Conservation (phyloP, 768 basidiomycete species). For the Candolleomyces efflorescens region DNA sequence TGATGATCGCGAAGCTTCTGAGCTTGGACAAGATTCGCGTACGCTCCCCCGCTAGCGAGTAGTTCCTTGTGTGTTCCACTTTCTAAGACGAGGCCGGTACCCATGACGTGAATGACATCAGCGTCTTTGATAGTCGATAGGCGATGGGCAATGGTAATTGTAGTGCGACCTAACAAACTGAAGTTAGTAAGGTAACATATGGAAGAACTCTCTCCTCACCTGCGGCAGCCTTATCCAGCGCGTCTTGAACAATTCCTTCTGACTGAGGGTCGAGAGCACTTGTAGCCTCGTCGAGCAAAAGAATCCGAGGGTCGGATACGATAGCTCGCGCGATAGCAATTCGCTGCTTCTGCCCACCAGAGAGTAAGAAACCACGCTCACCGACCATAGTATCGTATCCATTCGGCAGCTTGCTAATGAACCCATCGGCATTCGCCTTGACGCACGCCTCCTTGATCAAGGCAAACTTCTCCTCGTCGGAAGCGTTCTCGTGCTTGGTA, state of each 20-base stretch:
- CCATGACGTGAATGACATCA: slow-evolving; percentile 75
- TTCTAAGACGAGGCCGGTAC: slow-evolving; percentile 69
- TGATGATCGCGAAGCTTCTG: slow-evolving; percentile 34
- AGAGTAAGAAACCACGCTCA: slow-evolving; percentile 31
- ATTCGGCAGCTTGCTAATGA: slow-evolving; percentile 63
- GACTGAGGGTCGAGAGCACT: slow-evolving; percentile 76
- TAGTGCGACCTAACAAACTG: slow-evolving; percentile 44
- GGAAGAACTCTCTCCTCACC: no score
- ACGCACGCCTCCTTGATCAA: slow-evolving; percentile 55
- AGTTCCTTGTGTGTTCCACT: slow-evolving; percentile 67
- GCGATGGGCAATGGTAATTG: slow-evolving; percentile 67
- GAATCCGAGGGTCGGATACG: slow-evolving; percentile 71
- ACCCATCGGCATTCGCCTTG: slow-evolving; percentile 72
- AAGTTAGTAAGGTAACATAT: neutral
- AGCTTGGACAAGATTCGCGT: slow-evolving; percentile 61
- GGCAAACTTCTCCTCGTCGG: slow-evolving; percentile 32
- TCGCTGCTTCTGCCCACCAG: slow-evolving; percentile 70
- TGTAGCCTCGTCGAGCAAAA: slow-evolving; percentile 77
- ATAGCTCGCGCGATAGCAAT: slow-evolving; percentile 79
- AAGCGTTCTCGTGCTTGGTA: slow-evolving; percentile 26
- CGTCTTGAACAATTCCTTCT: slow-evolving; percentile 77
- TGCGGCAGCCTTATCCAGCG: slow-evolving; percentile 69
- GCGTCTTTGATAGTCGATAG: slow-evolving; percentile 76
- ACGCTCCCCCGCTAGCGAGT: slow-evolving; percentile 50
- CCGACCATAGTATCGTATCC: slow-evolving; percentile 79